phyloP scores from a whole-genome alignment of 2,329 filamentous ascomycete species.

The Diplodia corticola region DNA sequence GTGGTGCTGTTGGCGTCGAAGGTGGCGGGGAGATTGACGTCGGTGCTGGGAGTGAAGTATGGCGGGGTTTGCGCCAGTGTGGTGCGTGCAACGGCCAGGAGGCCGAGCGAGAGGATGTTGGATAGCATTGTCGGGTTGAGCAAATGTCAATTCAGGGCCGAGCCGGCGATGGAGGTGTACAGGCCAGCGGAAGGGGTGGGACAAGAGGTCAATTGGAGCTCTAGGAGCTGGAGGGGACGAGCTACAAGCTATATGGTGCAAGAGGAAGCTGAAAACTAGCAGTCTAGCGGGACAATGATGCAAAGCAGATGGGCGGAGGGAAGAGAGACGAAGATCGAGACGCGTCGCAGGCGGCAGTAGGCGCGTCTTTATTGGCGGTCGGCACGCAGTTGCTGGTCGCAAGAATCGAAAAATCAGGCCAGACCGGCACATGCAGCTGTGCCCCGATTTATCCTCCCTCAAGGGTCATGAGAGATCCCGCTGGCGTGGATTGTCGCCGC shows the following conservation, averaged over 20 bases:
- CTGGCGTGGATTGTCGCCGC: not conserved
- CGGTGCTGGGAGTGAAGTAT: constrained; percentile 5
- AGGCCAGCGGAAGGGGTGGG: too few relatives aligned
- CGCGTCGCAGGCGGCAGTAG: not conserved
- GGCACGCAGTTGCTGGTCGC: not conserved
- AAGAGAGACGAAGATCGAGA: not conserved
- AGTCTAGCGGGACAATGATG: not conserved
- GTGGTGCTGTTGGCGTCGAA: constrained; percentile 16
- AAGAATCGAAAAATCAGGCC: not conserved
- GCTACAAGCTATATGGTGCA: not conserved
- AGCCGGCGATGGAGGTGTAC: not conserved
- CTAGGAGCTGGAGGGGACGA: not conserved
- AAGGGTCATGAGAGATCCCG: not conserved
- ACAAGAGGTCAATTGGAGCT: not conserved
- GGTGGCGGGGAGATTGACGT: constrained; percentile 7
- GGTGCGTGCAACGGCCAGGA: not conserved
- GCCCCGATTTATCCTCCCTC: constrained; percentile 9
- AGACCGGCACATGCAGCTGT: not conserved
- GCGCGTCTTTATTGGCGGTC: not conserved
- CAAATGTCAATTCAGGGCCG: not conserved
- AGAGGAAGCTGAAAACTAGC: not conserved
- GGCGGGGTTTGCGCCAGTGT: constrained; percentile 19
- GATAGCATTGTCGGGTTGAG: not conserved
- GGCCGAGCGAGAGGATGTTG: not conserved
- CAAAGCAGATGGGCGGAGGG: not conserved